phyloP scores from a whole-genome alignment of 192 early-diverging fungal genomes.

The Coemansia sp. region DNA sequence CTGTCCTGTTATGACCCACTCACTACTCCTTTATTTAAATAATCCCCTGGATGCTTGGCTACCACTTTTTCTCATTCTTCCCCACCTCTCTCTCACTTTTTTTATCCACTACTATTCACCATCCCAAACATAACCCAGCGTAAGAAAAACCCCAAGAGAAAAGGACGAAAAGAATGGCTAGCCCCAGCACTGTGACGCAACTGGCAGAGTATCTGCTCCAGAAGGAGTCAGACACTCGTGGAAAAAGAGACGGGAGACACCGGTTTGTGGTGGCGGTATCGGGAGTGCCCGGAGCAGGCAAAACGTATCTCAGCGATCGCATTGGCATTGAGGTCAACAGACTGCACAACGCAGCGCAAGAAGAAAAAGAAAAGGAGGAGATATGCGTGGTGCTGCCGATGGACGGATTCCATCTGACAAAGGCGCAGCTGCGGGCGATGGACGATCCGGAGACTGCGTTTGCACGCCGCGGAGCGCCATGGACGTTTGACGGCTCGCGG shows the following conservation, averaged over 20 bases:
- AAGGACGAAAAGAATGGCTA: background rate
- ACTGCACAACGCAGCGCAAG: background rate
- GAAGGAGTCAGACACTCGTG: background rate
- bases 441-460: constrained; percentile 47
- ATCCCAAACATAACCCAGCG: too few relatives aligned
- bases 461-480: constrained; percentile 56
- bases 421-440: constrained; percentile 16
- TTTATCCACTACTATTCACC: too few relatives aligned
- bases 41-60: too few relatives aligned
- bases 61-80: too few relatives aligned
- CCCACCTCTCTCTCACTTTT: too few relatives aligned
- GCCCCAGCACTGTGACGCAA: background rate
- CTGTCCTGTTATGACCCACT: too few relatives aligned
- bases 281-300: constrained; percentile 38
- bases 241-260: background rate
- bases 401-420: constrained; percentile 63
- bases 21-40: too few relatives aligned
- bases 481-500: constrained; percentile 56
- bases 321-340: constrained; percentile 17
- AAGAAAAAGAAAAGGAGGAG: background rate
- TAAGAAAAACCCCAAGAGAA: too few relatives aligned
- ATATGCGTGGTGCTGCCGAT: constrained; percentile 54
- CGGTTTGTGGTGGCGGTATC: constrained; percentile 36
- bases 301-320: constrained; percentile 30
- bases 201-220: constrained; percentile 14